Percentiles rank a stretch among this genome's conserved stretches.
phyloP scores from a whole-genome alignment of 2,329 filamentous ascomycete species.

The Aspergillus phoenicis region DNA sequence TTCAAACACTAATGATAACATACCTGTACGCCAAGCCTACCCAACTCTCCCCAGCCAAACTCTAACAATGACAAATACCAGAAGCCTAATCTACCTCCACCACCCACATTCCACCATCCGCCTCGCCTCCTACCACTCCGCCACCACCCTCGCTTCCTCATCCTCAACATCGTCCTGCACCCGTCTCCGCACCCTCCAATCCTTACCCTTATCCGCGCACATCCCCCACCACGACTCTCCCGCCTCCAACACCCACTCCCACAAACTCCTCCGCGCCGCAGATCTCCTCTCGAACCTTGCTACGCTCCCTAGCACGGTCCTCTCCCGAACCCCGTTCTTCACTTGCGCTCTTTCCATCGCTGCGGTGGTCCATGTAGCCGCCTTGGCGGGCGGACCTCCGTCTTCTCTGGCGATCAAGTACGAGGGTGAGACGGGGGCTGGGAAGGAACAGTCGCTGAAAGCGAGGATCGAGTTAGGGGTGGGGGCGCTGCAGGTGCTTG shows the following conservation, averaged over 20 bases:
- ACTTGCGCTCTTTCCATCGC: constrained; percentile 74
- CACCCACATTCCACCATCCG: constrained; percentile 70
- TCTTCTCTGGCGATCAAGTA: neutral
- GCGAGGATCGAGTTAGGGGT: constrained; percentile 35
- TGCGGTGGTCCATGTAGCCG: constrained; percentile 73
- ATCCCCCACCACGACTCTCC: constrained; percentile 1
- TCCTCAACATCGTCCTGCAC: constrained; percentile 16
- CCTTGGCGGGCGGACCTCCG: constrained; percentile 43
- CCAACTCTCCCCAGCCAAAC: neutral
- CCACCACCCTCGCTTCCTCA: neutral
- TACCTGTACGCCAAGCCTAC: constrained; percentile 24
- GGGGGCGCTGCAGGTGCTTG: constrained; percentile 31
- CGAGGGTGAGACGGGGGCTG: neutral
- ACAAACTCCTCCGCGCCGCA: constrained; percentile 77
- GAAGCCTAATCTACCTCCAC: constrained; percentile 67
- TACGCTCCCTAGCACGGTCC: constrained; percentile 54
- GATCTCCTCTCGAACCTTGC: constrained; percentile 74
- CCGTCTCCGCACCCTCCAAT: constrained; percentile 11
- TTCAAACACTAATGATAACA: constrained; percentile 35
- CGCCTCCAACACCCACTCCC: constrained; percentile 57
- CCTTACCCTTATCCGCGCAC: neutral
- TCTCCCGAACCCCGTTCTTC: constrained; percentile 75
- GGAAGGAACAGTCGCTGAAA: constrained; percentile 28
- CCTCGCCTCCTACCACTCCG: constrained; percentile 24
- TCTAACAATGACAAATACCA: neutral